A percentile compares a stretch with the other conserved stretches of the same genome.
phyloP scores from a whole-genome alignment of 2,329 filamentous ascomycete species.

The Didymella arachidicola region DNA sequence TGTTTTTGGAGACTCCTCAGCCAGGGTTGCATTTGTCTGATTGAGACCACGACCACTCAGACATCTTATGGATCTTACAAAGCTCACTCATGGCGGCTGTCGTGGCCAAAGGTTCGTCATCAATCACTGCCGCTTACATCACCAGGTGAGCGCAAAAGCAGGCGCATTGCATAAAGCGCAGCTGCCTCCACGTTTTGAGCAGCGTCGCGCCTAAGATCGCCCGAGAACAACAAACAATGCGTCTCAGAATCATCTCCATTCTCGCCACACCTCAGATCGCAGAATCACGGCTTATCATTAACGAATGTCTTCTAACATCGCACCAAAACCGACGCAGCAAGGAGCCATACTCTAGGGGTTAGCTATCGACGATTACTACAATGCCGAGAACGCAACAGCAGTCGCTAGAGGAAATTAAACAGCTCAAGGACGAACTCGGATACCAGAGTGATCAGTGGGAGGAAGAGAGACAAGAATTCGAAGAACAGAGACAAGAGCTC shows the following conservation, averaged over 20 bases:
- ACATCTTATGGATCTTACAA: no score
- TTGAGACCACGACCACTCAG: no score
- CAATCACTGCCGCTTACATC: neutral
- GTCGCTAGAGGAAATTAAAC: neutral
- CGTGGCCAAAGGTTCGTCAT: neutral
- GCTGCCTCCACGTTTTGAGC: neutral
- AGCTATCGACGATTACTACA: neutral
- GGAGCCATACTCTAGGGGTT: neutral
- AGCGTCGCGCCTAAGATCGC: neutral
- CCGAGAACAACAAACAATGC: neutral
- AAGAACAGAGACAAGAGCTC: no score
- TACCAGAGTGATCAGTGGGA: neutral
- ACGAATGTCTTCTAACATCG: neutral
- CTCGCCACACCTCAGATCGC: neutral
- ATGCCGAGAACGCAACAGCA: neutral
- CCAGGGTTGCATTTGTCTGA: no score
- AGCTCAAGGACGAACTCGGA: neutral
- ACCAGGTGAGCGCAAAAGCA: neutral
- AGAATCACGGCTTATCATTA: neutral
- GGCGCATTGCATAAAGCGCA: neutral
- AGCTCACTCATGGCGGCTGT: neutral
- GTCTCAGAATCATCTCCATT: neutral
- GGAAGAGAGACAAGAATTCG: neutral
- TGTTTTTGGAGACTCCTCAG: no score
- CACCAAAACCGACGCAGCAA: neutral